These are phyloP conservation scores for Xylaria arbuscula DNA, from an alignment of 2,329 filamentous ascomycete genomes.

Conservation along the genomic window DNA sequence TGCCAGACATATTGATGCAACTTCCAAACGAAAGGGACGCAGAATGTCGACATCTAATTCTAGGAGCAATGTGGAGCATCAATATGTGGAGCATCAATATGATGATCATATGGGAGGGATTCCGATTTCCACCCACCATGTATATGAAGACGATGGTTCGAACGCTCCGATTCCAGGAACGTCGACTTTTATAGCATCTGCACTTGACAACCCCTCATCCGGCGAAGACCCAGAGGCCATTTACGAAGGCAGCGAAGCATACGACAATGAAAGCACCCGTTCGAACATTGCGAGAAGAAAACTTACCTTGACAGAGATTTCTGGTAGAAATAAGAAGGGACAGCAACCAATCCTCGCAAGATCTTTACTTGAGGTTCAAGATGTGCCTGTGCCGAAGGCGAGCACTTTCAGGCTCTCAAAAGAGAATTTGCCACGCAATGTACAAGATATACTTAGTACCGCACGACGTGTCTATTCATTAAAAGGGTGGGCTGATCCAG, in stretches of 20 bases:
- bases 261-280: slow-evolving; percentile 24
- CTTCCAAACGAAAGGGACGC: slow-evolving; percentile 32
- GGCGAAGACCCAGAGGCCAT: slow-evolving; percentile 37
- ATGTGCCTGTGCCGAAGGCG: slow-evolving; percentile 32
- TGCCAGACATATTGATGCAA: slow-evolving; percentile 37
- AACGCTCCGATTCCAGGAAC: background rate
- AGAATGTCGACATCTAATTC: slow-evolving; percentile 6
- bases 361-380: slow-evolving; percentile 35
- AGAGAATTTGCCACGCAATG: slow-evolving; percentile 43
- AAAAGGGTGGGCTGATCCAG: slow-evolving; percentile 39
- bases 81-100: slow-evolving; percentile 4
- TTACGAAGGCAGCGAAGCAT: slow-evolving; percentile 22
- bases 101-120: slow-evolving; percentile 1
- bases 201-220: slow-evolving; percentile 31
- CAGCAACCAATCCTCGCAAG: slow-evolving; percentile 34
- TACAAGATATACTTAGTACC: slow-evolving; percentile 42
- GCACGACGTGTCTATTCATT: slow-evolving; percentile 34
- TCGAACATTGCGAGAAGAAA: slow-evolving; percentile 5
- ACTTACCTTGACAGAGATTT: slow-evolving; percentile 25
- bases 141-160: background rate
- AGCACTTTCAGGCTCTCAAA: slow-evolving; percentile 36
- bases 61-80: slow-evolving; percentile 1
- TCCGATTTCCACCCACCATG: background rate
- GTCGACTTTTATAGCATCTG: slow-evolving; percentile 27
- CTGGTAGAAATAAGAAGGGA: slow-evolving; percentile 23